Evolutionary conservation across 2,329 filamentous ascomycete genomes (phyloP), one percentile per base, ranked within the genome.

Genomic region (Fusarium pilosicola): DNA sequence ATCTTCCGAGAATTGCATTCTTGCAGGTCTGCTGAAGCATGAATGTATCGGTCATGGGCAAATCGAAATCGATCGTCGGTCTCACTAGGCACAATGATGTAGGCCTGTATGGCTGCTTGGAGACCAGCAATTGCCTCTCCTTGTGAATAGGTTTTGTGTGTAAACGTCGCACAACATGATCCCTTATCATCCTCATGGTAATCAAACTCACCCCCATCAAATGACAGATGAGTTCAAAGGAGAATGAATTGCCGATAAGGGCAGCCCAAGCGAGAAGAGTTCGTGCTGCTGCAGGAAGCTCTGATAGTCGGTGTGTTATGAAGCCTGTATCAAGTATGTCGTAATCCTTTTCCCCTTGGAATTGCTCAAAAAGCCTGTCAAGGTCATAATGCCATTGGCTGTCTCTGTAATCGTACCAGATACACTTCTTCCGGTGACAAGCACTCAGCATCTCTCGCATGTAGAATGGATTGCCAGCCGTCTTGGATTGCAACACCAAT

Each of bases 371-470:
- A 3, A 98, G 90, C 73, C 89, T 90, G 81, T 98, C 95, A 17
- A 98, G 84, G 78, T 97, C 93, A 79, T 92, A 98, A 49, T 92
- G 88, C 96, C 96, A 98, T 51, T 89, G 88, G 52, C 91, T 93
- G 73, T 92, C 90, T 75, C 91, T 91, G 87, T 96, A 97, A 70
- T 95, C 94, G 81, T 97, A 98, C 89, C 92, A 97, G 56, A 98
- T 93, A 80, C 94, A 97, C 74, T 92, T 92, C 79, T 94, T 96
- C 45, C 94, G 90, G 80, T 97, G 92, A 80, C 94, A 97, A 7
- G 93, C 92, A 78, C 94, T 94, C 9, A 98, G 88, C 88, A 98
- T 97, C 82, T 97, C 94, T 62, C 94, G 89, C 81, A 97, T 93
- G 78, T 96, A 97, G 78, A 97, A 98, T 0, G 95, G 92, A 70